Evolutionary conservation across 192 early-diverging fungal species (phyloP).

Genomic region (Mortierella claussenii): DNA sequence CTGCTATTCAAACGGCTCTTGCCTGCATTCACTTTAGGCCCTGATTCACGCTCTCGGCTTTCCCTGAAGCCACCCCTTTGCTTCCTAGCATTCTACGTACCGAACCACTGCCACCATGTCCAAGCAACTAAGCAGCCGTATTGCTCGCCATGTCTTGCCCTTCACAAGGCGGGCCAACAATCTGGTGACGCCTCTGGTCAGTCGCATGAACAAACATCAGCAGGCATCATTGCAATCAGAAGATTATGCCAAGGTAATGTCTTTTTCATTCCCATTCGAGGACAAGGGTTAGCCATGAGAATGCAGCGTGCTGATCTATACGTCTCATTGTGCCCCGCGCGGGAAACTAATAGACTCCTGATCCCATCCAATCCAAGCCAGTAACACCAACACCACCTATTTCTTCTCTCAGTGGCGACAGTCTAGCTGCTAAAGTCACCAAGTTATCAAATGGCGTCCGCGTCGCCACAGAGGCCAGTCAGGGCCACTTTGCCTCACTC

Average conservation of each 20-base stretch:
- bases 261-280: too few species aligned
- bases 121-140: constrained; percentile 35
- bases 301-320: too few species aligned
- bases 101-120: constrained; percentile 19
- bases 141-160: constrained; percentile 52
- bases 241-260: constrained; percentile 39
- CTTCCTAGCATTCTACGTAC: not conserved
- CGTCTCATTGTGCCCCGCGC: too few species aligned
- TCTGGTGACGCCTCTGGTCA: constrained; percentile 27
- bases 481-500: constrained; percentile 90
- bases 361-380: not conserved
- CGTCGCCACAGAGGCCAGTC: constrained; percentile 81
- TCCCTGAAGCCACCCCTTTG: not conserved
- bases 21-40: too few species aligned
- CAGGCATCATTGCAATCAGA: constrained; percentile 43
- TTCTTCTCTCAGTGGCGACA: not conserved
- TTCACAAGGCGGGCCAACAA: constrained; percentile 44
- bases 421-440: constrained; percentile 64
- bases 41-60: not conserved
- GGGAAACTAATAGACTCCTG: not conserved
- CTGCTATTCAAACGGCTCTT: too few species aligned
- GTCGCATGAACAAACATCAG: constrained; percentile 51
- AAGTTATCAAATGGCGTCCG: constrained; percentile 91
- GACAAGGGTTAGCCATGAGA: too few species aligned
- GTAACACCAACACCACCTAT: not conserved